Conservation (phyloP, 2,329 filamentous ascomycete species). For the Nigrospora osmanthi region DNA sequence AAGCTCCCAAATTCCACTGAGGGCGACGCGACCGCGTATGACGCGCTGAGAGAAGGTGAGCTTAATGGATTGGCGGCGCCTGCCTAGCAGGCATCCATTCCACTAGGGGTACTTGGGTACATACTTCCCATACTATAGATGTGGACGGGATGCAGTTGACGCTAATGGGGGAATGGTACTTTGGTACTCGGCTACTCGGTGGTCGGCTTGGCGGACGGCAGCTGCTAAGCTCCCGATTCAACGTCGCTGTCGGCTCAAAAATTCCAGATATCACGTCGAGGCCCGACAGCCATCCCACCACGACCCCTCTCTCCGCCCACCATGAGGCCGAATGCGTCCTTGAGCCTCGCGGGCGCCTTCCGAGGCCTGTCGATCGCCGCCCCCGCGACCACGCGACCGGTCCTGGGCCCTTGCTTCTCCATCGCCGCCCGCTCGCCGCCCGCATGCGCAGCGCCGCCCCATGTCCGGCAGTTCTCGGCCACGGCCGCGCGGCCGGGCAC, state of each 20-base stretch:
- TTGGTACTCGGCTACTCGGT: neutral
- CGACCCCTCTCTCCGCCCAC: slow-evolving; percentile 12
- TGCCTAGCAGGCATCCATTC: too few species aligned
- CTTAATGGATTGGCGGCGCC: too few species aligned
- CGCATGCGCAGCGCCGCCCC: slow-evolving; percentile 21
- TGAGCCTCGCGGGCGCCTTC: slow-evolving; percentile 42
- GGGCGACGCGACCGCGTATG: slow-evolving; percentile 5
- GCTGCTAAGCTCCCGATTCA: slow-evolving; percentile 1
- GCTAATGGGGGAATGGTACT: neutral
- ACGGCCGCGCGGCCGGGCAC: slow-evolving; percentile 51
- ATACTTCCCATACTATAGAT: too few species aligned
- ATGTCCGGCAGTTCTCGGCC: slow-evolving; percentile 64
- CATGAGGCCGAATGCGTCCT: slow-evolving; percentile 38
- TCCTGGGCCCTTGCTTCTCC: slow-evolving; percentile 17
- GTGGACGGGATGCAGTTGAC: too few species aligned
- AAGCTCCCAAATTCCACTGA: neutral
- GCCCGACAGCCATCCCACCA: neutral
- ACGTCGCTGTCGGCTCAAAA: slow-evolving; percentile 5
- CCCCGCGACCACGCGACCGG: slow-evolving; percentile 29
- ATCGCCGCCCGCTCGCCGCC: neutral
- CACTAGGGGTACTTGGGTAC: too few species aligned
- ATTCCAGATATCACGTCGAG: neutral
- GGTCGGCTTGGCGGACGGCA: too few species aligned
- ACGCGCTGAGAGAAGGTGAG: slow-evolving; percentile 8
- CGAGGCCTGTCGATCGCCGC: slow-evolving; percentile 38